Base-by-base conservation (phyloP, 2,329 filamentous ascomycete species). In the Diaporthe aspalathi region DNA sequence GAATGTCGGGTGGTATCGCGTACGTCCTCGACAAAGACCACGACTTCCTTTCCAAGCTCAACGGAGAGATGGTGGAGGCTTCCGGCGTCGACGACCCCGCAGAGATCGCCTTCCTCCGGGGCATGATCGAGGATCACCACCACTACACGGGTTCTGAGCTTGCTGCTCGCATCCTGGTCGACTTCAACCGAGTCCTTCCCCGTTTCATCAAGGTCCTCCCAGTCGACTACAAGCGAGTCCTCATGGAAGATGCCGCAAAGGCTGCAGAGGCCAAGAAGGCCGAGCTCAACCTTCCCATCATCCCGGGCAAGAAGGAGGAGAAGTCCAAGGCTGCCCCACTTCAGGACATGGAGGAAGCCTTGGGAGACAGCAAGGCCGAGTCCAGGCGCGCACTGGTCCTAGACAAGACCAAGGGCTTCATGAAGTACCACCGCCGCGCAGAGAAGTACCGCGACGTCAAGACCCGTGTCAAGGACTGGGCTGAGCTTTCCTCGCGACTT, bases 1-100 rank as follows among this genome's bases (percentile, higher is more conserved):
- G 95, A 87, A 98, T 98, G 95, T 98, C 95, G 78, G 95, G 95
- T 79, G 95, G 95, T 87, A 98, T 98, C 78, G 95, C 95, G 22
- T 98, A 97, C 78, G 90, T 98, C 68, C 89, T 98, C 38, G 95
- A 98, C 79, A 92, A 96, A 79, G 89, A 95, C 80, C 89, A 92
- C 75, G 94, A 98, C 83, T 97, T 98, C 85, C 87, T 93, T 81
- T 90, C 91, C 77, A 98, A 98, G 88, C 92, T 98, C 84, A 98
- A 98, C 84, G 92, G 91, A 79, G 95, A 98, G 85, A 97, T 98
- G 95, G 95, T 98, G 76, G 95, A 98, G 83, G 91, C 95, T 32
- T 93, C 92, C 60, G 88, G 89, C 11, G 85, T 98, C 54, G 93
- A 95, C 74, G 95, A 98, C 73, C 94, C 94, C 32, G 84, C 91